Percentiles rank a stretch among this genome's conserved stretches.
phyloP scores from a whole-genome alignment of 2,329 filamentous ascomycete species.

The Cordyceps militaris region DNA sequence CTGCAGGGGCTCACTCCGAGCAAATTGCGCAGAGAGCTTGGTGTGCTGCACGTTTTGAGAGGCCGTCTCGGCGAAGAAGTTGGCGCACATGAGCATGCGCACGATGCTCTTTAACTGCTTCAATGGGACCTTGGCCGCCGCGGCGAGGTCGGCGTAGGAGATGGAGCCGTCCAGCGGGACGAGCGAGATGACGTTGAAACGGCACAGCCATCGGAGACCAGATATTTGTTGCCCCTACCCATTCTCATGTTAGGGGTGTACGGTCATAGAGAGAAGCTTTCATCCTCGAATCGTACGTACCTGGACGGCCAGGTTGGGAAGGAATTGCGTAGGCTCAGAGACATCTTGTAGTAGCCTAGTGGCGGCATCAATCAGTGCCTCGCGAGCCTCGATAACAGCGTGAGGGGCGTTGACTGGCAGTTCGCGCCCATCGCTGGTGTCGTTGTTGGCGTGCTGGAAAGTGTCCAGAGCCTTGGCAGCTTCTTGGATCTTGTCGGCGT shows the following conservation, averaged over 20 bases:
- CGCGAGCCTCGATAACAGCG: not conserved
- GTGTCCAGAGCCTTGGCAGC: not conserved
- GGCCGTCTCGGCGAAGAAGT: not conserved
- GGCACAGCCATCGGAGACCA: not conserved
- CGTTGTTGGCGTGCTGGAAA: not conserved
- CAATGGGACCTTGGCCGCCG: not conserved
- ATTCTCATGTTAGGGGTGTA: not conserved
- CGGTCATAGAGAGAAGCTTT: not conserved
- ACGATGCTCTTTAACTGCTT: not conserved
- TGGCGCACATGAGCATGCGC: not conserved
- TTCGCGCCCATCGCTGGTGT: not conserved
- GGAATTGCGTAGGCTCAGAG: not conserved
- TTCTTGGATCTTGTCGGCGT: not conserved
- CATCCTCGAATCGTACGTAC: not conserved
- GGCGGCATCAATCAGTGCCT: not conserved
- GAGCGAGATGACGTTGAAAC: not conserved
- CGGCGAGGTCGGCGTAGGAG: not conserved
- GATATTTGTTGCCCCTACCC: not conserved
- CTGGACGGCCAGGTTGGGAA: not conserved
- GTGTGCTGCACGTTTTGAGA: not conserved
- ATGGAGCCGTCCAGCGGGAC: not conserved
- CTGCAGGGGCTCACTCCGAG: not conserved
- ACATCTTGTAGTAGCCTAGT: not conserved
- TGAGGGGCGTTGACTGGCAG: not conserved
- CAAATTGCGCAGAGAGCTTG: not conserved